phyloP scores from a whole-genome alignment of 2,329 filamentous ascomycete species.

The Cryphonectria naterciae region DNA sequence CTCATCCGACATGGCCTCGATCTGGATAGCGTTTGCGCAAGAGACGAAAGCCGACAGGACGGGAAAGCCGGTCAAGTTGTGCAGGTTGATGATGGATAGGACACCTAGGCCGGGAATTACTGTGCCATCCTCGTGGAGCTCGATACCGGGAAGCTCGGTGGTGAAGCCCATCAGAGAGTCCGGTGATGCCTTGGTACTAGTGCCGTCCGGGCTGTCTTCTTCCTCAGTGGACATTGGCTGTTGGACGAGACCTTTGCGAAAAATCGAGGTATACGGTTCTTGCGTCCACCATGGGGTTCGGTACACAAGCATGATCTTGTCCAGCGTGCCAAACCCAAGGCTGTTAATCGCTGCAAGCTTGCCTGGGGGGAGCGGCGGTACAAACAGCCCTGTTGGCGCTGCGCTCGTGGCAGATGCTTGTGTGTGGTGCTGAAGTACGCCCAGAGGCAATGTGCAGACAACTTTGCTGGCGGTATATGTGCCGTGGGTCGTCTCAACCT shows the following conservation, averaged over 20 bases:
- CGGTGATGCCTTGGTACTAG: neutral
- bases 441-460: constrained; percentile 18
- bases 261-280: constrained; percentile 13
- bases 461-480: constrained; percentile 15
- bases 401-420: neutral
- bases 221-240: neutral
- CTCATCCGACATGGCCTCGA: constrained; percentile 18
- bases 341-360: constrained; percentile 14
- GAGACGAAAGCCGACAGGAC: constrained; percentile 21
- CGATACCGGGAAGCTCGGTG: constrained; percentile 15
- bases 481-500: constrained; percentile 14
- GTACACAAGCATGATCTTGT: constrained; percentile 23
- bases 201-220: neutral
- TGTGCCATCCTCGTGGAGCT: constrained; percentile 15
- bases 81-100: constrained; percentile 16
- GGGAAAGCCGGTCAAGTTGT: constrained; percentile 21
- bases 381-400: constrained; percentile 2
- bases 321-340: constrained; percentile 21
- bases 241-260: constrained; percentile 10
- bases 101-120: constrained; percentile 2
- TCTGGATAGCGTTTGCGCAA: constrained; percentile 15
- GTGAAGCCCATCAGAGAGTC: constrained; percentile 20
- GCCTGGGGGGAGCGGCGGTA: constrained; percentile 9
- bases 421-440: constrained; percentile 16
- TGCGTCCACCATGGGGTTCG: constrained; percentile 18